Evolutionary conservation across 257 asterid genomes (phyloP).

Genomic region (Catharanthus roseus): DNA sequence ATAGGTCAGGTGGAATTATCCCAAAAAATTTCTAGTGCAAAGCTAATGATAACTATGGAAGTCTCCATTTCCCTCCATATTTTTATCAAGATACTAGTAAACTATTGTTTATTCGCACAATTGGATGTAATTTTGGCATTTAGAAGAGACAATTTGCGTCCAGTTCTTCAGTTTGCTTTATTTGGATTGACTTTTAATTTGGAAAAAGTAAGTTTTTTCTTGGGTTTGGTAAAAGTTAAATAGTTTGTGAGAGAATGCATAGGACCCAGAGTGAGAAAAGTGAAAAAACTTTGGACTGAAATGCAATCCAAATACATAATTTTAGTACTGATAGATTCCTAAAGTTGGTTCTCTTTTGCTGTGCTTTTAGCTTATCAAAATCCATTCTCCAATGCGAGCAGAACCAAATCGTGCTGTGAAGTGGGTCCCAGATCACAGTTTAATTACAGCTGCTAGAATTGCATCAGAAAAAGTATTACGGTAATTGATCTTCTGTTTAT

Average conservation of each 20-base stretch:
- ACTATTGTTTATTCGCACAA: background rate
- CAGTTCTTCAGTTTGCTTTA: background rate
- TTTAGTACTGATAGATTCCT: background rate
- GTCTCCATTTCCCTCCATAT: background rate
- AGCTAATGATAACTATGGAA: background rate
- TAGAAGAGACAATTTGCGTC: background rate
- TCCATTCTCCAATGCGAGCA: constrained; percentile 93
- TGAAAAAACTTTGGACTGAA: too few relatives aligned
- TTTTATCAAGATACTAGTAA: background rate
- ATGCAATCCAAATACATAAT: too few relatives aligned
- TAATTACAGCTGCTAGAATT: constrained; percentile 64
- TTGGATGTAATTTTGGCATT: background rate
- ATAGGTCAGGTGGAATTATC: background rate
- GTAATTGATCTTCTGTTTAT: constrained; percentile 28
- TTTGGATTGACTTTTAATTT: too few relatives aligned
- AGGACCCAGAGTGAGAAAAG: too few relatives aligned
- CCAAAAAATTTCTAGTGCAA: background rate
- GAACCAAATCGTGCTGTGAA: constrained; percentile 76
- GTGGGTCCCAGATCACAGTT: constrained; percentile 64
- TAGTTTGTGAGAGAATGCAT: too few relatives aligned
- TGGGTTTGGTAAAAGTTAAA: too few relatives aligned
- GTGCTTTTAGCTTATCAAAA: constrained; percentile 63
- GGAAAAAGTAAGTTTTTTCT: too few relatives aligned
- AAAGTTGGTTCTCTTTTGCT: constrained; percentile 3
- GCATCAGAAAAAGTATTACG: constrained; percentile 75